These are phyloP conservation scores for Phytophthora pini DNA, from an alignment of 352 stramenopile species.

Conservation along the genomic window DNA sequence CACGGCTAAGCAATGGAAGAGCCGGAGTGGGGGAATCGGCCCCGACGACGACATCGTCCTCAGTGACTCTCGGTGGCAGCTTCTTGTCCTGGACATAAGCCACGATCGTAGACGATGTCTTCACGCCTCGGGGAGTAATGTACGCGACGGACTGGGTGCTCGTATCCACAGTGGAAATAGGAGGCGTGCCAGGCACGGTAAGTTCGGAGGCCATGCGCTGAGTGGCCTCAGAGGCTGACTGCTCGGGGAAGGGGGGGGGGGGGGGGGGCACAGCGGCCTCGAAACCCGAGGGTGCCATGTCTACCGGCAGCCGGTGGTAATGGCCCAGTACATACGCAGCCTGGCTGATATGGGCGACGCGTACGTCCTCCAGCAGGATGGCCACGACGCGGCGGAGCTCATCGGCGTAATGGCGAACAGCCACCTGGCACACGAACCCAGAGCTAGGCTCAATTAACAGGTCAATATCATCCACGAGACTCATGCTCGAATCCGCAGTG, in stretches of 20 bases:
- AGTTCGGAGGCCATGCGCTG: not conserved
- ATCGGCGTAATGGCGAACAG: not conserved
- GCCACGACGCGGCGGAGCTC: not conserved
- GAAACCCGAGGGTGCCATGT: too few species aligned
- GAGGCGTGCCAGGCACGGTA: not conserved
- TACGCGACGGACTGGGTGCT: not conserved
- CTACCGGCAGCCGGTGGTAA: not conserved
- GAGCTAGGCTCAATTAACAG: not conserved
- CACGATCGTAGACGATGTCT: not conserved
- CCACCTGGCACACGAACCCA: not conserved
- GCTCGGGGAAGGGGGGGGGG: too few species aligned
- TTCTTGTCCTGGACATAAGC: too few species aligned
- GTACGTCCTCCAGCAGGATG: conserved; percentile 3
- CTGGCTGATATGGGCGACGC: not conserved
- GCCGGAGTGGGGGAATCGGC: too few species aligned
- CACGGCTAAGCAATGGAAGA: too few species aligned
- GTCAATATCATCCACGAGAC: not conserved
- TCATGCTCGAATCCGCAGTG: not conserved
- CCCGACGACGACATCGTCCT: too few species aligned
- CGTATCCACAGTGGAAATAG: not conserved
- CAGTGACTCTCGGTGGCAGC: too few species aligned
- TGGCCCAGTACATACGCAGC: conserved; percentile 5
- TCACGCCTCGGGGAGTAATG: conserved; percentile 7
- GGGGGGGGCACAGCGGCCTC: not conserved
- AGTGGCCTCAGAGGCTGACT: not conserved